These are phyloP conservation scores for Starmerella sp. DNA, from an alignment of 805 yeast species.

Conservation along the genomic window DNA sequence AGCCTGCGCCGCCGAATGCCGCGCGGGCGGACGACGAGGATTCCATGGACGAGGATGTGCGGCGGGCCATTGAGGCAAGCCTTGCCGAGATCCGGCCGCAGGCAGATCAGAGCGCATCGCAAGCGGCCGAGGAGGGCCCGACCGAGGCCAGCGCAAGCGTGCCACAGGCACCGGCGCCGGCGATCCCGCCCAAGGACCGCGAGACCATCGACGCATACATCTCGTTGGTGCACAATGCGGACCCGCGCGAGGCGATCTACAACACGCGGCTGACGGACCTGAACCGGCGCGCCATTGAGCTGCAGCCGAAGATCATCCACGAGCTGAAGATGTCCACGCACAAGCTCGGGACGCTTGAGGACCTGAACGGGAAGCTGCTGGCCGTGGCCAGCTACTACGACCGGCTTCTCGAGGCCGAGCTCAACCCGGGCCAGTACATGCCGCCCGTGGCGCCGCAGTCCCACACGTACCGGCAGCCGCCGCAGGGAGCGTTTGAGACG, in stretches of 20 bases:
- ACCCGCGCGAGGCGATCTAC: slow-evolving; percentile 22
- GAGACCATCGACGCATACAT: slow-evolving; percentile 11
- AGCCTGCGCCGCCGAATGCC: slow-evolving; percentile 25
- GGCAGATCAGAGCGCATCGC: neutral
- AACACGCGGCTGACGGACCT: slow-evolving; percentile 15
- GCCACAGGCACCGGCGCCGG: slow-evolving; percentile 1
- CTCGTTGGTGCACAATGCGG: slow-evolving; percentile 11
- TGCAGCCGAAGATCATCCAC: slow-evolving; percentile 21
- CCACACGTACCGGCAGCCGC: slow-evolving; percentile 3
- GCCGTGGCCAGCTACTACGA: slow-evolving; percentile 23
- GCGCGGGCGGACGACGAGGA: slow-evolving; percentile 30
- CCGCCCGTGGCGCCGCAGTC: neutral
- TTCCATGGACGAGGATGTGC: slow-evolving; percentile 78
- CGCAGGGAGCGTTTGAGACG: neutral
- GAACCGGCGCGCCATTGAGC: slow-evolving; percentile 16
- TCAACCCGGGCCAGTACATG: slow-evolving; percentile 14
- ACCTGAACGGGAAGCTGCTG: slow-evolving; percentile 20
- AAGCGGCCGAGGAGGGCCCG: neutral
- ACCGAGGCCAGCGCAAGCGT: neutral
- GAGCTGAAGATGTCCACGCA: slow-evolving; percentile 20
- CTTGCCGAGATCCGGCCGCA: slow-evolving; percentile 47
- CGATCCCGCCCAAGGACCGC: slow-evolving; percentile 11
- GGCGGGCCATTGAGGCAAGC: slow-evolving; percentile 90
- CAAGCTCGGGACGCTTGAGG: slow-evolving; percentile 22
- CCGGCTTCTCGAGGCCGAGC: slow-evolving; percentile 22